These are phyloP conservation scores for Lachnellula cervina DNA, from an alignment of 2,329 filamentous ascomycete species.

Conservation along the genomic window DNA sequence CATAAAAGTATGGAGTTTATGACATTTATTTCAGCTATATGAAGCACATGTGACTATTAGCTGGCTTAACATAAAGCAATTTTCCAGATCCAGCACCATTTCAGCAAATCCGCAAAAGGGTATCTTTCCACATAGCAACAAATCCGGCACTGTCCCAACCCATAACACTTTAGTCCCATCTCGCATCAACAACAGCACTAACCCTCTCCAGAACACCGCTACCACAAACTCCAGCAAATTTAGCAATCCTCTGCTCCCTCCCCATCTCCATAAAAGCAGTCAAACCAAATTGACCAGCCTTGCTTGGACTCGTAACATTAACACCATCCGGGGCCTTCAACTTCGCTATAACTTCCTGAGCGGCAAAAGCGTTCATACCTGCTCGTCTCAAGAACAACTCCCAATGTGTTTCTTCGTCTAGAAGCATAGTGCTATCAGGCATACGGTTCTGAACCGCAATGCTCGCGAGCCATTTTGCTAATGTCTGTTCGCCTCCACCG, in stretches of 20 bases:
- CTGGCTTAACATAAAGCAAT: conserved; percentile 13
- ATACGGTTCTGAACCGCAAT: conserved; percentile 40
- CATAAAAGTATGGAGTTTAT: conserved; percentile 43
- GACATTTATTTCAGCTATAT: conserved; percentile 12
- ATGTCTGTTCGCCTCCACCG: conserved; percentile 44
- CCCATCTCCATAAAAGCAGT: conserved; percentile 54
- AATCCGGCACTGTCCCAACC: neutral
- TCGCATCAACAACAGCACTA: conserved; percentile 45
- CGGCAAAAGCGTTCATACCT: conserved; percentile 68
- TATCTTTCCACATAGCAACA: neutral
- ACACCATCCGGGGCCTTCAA: conserved; percentile 35
- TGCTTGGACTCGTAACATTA: conserved; percentile 9
- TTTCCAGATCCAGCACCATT: neutral
- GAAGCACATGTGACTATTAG: conserved; percentile 13
- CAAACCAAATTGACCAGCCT: conserved; percentile 39
- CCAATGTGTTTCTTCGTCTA: conserved; percentile 59
- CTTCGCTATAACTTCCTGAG: conserved; percentile 56
- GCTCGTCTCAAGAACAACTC: conserved; percentile 61
- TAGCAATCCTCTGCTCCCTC: conserved; percentile 40
- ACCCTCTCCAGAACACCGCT: conserved; percentile 47
- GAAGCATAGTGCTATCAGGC: conserved; percentile 27
- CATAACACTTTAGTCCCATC: conserved; percentile 17
- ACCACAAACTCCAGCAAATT: conserved; percentile 50
- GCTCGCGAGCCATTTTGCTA: conserved; percentile 51
- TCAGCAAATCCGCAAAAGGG: neutral